Percentiles rank a stretch among this genome's conserved stretches.
Conservation (phyloP, 495 filamentous ascomycete species). For the Xeromyces bisporus region DNA sequence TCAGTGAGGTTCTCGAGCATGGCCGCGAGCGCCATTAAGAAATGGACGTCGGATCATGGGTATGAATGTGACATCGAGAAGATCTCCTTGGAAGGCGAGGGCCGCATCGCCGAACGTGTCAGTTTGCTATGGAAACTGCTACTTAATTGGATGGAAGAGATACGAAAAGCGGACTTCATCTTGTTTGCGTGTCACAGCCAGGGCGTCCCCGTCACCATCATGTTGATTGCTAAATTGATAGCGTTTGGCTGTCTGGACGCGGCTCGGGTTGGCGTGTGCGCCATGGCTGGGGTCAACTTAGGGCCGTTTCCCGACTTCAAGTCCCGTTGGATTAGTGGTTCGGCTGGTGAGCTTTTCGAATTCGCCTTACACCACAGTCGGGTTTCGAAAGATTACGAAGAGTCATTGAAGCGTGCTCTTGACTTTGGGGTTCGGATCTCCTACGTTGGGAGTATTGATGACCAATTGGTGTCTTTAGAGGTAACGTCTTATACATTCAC, state of each 20-base stretch:
- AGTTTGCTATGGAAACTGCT: constrained; percentile 86
- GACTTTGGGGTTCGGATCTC: constrained; percentile 66
- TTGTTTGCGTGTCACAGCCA: constrained; percentile 86
- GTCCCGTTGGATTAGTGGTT: constrained; percentile 67
- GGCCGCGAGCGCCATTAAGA: constrained; percentile 65
- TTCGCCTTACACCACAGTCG: constrained; percentile 64
- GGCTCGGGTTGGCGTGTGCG: constrained; percentile 62
- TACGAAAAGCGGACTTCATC: constrained; percentile 74
- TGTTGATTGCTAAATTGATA: constrained; percentile 85
- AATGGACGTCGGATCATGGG: constrained; percentile 56
- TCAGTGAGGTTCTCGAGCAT: constrained; percentile 85
- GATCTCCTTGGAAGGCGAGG: constrained; percentile 91
- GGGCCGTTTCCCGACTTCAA: constrained; percentile 82
- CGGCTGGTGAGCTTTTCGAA: constrained; percentile 82
- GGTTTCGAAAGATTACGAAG: constrained; percentile 67
- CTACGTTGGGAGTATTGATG: constrained; percentile 84
- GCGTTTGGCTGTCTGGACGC: constrained; percentile 55
- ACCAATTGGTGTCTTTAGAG: constrained; percentile 87
- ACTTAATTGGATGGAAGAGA: constrained; percentile 86
- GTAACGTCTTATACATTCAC: constrained; percentile 19
- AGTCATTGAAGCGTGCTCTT: constrained; percentile 53
- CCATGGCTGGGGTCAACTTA: constrained; percentile 89
- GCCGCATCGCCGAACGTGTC: constrained; percentile 79
- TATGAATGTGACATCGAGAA: constrained; percentile 63
- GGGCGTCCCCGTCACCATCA: constrained; percentile 82